phyloP scores from a whole-genome alignment of 2,329 filamentous ascomycete species.

The Fusarium sterilihyphosum region DNA sequence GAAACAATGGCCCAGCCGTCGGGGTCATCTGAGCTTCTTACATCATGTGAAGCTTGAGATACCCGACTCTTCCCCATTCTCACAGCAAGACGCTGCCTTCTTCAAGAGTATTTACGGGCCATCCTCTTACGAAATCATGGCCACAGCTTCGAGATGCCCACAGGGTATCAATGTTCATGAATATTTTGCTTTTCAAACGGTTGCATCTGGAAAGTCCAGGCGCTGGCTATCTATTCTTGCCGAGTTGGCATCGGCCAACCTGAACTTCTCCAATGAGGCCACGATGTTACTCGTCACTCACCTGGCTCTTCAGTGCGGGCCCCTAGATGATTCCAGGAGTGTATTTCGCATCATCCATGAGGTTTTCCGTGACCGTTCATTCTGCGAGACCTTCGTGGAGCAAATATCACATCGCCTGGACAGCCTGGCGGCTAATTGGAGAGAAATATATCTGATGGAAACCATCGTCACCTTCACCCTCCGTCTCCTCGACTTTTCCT shows the following conservation, averaged over 20 bases:
- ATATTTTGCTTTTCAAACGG: conserved; percentile 60
- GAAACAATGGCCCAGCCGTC: conserved; percentile 32
- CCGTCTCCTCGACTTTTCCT: conserved; percentile 46
- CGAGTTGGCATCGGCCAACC: conserved; percentile 60
- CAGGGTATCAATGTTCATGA: conserved; percentile 60
- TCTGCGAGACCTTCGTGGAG: conserved; percentile 59
- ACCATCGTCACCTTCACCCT: conserved; percentile 62
- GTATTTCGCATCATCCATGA: conserved; percentile 56
- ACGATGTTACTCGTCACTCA: conserved; percentile 61
- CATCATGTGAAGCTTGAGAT: conserved; percentile 38
- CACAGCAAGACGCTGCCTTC: conserved; percentile 24
- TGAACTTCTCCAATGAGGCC: conserved; percentile 70
- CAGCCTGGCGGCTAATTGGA: conserved; percentile 65
- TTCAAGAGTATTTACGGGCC: conserved; percentile 49
- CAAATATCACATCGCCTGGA: conserved; percentile 57
- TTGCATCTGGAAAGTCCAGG: conserved; percentile 57
- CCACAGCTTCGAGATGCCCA: conserved; percentile 61
- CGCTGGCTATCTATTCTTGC: conserved; percentile 61
- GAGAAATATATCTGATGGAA: conserved; percentile 68
- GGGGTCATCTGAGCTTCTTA: conserved; percentile 28
- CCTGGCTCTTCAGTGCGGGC: conserved; percentile 65
- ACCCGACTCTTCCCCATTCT: conserved; percentile 30
- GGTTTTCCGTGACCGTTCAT: conserved; percentile 58
- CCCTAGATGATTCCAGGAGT: conserved; percentile 45
- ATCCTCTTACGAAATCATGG: conserved; percentile 64